Base-by-base conservation (phyloP, 2,329 filamentous ascomycete genomes). In the Alternaria dauci region DNA sequence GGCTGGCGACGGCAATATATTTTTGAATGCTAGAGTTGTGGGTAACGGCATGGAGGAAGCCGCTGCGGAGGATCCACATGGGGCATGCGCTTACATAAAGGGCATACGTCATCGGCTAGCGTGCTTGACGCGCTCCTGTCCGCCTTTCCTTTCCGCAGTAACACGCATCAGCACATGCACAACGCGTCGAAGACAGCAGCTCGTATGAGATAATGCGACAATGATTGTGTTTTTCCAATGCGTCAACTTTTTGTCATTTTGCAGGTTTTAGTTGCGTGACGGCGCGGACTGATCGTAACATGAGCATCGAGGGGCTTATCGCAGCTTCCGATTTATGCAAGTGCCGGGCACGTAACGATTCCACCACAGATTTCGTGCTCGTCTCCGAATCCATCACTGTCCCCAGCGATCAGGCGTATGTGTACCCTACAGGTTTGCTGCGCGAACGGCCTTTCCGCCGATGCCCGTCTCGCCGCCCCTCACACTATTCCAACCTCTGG, bases 11-110 rank as follows among this genome's bases (percentile, higher is more conserved):
- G 8, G 18, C 18, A 36, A 16, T 36, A 25, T 12, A 36, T 50
- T 50, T 50, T 50, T 38, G 20, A n/a, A 50, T 50, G 20, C 32
- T 38, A 50, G 30, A 36, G 46, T 26, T 50, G 46, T 48, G 44
- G 44, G 28, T 48, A 36, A 18, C 4, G 44, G 18, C 46, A 25
- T 36, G 46, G n/a, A 50, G 8, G 23, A 23, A 50, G 39, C 18
- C 36, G 46, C 32, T 36, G 1, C 46, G 20, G 20, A 38, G 46
- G 46, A 38, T 50, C 20, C 32, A 50, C 20, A 5, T 26, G 20
- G 8, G 8, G 12, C 25, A 14, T 8, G 46, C 12, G 46, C 2
- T 50, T 50, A 50, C 46, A 50, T 50, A 50, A 50, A 23, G 30
- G 46, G 20, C 3, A 50, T 36, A 38, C 30, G 46, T 38, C 46